These are phyloP conservation scores for Babesia caballi DNA, from an alignment of 169 alveolate genomes.

Conservation along the genomic window DNA sequence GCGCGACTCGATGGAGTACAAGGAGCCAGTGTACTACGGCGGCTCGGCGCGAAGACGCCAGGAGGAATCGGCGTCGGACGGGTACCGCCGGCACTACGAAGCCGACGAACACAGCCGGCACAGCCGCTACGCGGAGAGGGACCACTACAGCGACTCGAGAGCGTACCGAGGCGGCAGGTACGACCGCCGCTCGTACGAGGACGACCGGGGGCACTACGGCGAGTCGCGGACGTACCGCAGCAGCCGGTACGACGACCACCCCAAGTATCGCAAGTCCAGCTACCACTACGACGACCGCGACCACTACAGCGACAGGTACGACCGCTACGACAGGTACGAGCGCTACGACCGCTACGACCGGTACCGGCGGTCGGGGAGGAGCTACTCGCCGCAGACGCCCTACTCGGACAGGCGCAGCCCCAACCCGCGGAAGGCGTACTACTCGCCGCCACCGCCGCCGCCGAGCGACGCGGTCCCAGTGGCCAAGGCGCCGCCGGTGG, in stretches of 20 bases:
- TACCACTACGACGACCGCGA: slow-evolving; percentile 5
- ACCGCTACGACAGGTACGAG: neutral
- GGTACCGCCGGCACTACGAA: slow-evolving; percentile 27
- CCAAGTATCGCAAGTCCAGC: slow-evolving; percentile 10
- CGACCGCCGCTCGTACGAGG: slow-evolving; percentile 1
- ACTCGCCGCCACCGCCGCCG: slow-evolving; percentile 59
- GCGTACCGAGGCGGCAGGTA: neutral
- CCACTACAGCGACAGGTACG: neutral
- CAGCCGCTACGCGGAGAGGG: slow-evolving; percentile 18
- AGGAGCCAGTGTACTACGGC: neutral
- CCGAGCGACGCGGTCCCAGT: slow-evolving; percentile 25
- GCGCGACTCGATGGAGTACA: neutral
- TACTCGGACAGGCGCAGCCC: slow-evolving; percentile 31
- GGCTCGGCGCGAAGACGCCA: slow-evolving; percentile 2
- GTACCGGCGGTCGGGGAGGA: slow-evolving; percentile 2
- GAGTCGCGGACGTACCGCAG: slow-evolving; percentile 19
- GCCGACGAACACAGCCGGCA: slow-evolving; percentile 22
- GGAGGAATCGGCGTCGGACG: slow-evolving; percentile 9
- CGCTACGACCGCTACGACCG: slow-evolving; percentile 7
- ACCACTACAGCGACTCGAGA: neutral
- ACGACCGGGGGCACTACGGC: slow-evolving; percentile 11
- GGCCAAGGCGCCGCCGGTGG: neutral
- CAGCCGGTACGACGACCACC: slow-evolving; percentile 18
- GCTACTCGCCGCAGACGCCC: slow-evolving; percentile 60
- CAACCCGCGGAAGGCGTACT: slow-evolving; percentile 23